Evolutionary conservation across 2,329 filamentous ascomycete genomes (phyloP), one percentile per base, ranked within the genome.

Genomic region (Hypoxylon sp.): DNA sequence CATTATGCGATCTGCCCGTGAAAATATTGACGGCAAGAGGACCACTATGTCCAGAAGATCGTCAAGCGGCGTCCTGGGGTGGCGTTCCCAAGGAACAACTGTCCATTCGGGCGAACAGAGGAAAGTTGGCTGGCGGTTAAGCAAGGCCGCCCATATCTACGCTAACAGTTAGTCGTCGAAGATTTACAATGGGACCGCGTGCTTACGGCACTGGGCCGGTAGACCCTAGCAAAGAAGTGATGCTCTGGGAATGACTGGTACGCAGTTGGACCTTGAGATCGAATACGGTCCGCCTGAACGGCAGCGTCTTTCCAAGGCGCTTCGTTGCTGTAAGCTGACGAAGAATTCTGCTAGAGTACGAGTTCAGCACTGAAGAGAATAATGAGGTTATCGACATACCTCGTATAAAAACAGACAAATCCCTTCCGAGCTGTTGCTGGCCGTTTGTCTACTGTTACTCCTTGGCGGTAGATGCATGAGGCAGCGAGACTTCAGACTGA

Each of bases 171-270:
- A 76, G 70, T 29, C 11, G 24, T 37, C n/a, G 48, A 13, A 14
- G 2, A n/a, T 22, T 29, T 3, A 22, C 1, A 3, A 24, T 9
- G 29, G 24, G 50, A 17, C 8, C 48, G 33, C 14, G 3, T 44
- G 80, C 86, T 79, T 79, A 88, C 86, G 50, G 84, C 84, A 52
- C 80, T 82, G 13, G 84, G 85, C 24, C 87, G 83, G 70, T 85
- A 88, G 4, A 88, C 81, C 10, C 86, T 82, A 24, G 83, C 82
- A 62, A 88, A 89, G 74, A 87, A 88, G 72, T 89, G 86, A 64
- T 89, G 87, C 10, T 84, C 80, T 1, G 87, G 87, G 59, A 89
- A 89, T 0, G 77, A 77, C 39, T 80, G 80, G 67, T 87, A 88
- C 46, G 78, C 75, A 2, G 78, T 76, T 0, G 87, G 84, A 0